Evolutionary conservation across 2,329 filamentous ascomycete genomes (phyloP).

Genomic region (Xylariaceae sp.): DNA sequence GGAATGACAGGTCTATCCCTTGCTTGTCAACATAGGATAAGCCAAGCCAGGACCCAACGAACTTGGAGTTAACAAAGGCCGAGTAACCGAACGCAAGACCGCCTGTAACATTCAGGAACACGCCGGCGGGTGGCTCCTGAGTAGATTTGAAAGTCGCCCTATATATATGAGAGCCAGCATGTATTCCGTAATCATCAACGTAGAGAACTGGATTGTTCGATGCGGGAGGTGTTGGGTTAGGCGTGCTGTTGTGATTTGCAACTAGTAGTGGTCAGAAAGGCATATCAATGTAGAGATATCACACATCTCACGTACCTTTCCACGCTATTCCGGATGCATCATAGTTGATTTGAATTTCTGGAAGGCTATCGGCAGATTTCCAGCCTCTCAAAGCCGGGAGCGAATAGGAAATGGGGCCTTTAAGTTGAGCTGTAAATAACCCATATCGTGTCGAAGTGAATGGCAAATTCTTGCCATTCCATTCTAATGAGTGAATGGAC

Average conservation of each 20-base stretch:
- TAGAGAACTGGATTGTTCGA: slow-evolving; percentile 60
- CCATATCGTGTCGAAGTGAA: slow-evolving; percentile 38
- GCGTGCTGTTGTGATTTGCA: slow-evolving; percentile 56
- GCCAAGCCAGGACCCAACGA: slow-evolving; percentile 62
- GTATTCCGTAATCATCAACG: slow-evolving; percentile 62
- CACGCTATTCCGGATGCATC: slow-evolving; percentile 50
- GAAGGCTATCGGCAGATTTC: slow-evolving; percentile 55
- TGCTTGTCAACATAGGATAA: slow-evolving; percentile 47
- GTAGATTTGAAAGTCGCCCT: slow-evolving; percentile 55
- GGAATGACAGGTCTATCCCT: slow-evolving; percentile 54
- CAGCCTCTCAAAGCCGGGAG: slow-evolving; percentile 52
- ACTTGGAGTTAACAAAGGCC: slow-evolving; percentile 62
- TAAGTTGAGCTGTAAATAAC: slow-evolving; percentile 37
- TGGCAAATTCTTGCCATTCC: slow-evolving; percentile 54
- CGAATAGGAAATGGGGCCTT: slow-evolving; percentile 37
- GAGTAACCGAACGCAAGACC: slow-evolving; percentile 63
- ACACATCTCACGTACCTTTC: slow-evolving; percentile 42
- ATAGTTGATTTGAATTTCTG: slow-evolving; percentile 53
- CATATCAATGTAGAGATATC: neutral
- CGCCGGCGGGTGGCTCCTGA: slow-evolving; percentile 45
- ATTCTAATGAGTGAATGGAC: slow-evolving; percentile 51
- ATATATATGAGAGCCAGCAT: slow-evolving; percentile 60
- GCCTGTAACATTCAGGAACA: slow-evolving; percentile 58
- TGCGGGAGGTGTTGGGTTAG: slow-evolving; percentile 54
- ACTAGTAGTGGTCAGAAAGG: slow-evolving; percentile 25